A percentile compares a stretch with the other conserved stretches of the same genome.
Conservation (phyloP, 129 eudicot species). For the Logfia minima region DNA sequence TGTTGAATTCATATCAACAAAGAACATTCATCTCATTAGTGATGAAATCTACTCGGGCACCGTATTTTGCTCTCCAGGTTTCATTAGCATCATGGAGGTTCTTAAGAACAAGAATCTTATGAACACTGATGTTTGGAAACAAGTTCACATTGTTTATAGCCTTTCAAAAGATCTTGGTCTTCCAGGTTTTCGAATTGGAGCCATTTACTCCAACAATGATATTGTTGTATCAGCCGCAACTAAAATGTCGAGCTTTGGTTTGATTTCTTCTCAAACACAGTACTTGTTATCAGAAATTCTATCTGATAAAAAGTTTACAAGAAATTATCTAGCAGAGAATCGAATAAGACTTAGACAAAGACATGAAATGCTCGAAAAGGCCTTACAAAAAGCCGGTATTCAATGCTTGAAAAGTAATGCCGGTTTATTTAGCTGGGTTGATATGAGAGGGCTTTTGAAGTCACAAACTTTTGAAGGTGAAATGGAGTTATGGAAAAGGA, state of each 20-base stretch:
- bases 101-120: slow-evolving; percentile 32
- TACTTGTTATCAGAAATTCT: slow-evolving; percentile 63
- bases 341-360: slow-evolving; percentile 58
- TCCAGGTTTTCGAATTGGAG: slow-evolving; percentile 87
- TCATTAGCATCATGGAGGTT: slow-evolving; percentile 69
- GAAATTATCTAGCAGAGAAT: slow-evolving; percentile 51
- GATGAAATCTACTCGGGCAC: slow-evolving; percentile 95
- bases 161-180: slow-evolving; percentile 85
- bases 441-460: slow-evolving; percentile 75
- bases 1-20: slow-evolving; percentile 48
- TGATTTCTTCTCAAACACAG: slow-evolving; percentile 88
- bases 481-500: slow-evolving; percentile 87
- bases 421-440: slow-evolving; percentile 91
- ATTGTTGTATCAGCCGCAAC: slow-evolving; percentile 75
- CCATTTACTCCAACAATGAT: slow-evolving; percentile 68
- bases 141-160: slow-evolving; percentile 79
- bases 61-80: slow-evolving; percentile 55
- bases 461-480: slow-evolving; percentile 72
- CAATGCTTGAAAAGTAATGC: slow-evolving; percentile 69
- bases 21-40: slow-evolving; percentile 64
- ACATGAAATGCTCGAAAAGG: slow-evolving; percentile 55
- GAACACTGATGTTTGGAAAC: slow-evolving; percentile 41
- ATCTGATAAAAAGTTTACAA: slow-evolving; percentile 69
- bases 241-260: slow-evolving; percentile 90
- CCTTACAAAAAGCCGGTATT: slow-evolving; percentile 56